Evolutionary conservation across 805 yeast genomes (phyloP).

Genomic region (Metschnikowia dekortorum): DNA sequence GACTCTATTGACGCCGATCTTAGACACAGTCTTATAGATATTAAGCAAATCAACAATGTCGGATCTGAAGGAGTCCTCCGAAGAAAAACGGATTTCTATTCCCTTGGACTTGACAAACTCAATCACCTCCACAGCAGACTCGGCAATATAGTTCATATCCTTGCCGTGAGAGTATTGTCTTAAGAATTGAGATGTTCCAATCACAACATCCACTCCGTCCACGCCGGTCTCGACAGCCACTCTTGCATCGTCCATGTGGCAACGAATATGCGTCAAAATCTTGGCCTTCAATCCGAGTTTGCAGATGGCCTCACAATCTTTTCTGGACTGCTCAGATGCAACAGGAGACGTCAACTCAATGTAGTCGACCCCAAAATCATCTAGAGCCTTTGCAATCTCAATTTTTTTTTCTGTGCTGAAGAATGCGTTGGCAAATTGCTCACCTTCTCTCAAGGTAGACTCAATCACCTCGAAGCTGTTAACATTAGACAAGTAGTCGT

Average conservation of each 20-base stretch:
- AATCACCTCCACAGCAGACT: conserved; percentile 54
- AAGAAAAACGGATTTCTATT: conserved; percentile 52
- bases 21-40: conserved; percentile 57
- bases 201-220: conserved; percentile 59
- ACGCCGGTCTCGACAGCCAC: conserved; percentile 61
- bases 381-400: conserved; percentile 56
- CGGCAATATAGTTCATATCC: conserved; percentile 57
- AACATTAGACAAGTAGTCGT: conserved; percentile 54
- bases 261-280: conserved; percentile 55
- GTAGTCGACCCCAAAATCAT: conserved; percentile 59
- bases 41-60: conserved; percentile 57
- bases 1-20: conserved; percentile 58
- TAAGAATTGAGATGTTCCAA: conserved; percentile 55
- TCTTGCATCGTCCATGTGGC: conserved; percentile 59
- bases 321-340: conserved; percentile 54
- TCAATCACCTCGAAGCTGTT: conserved; percentile 51
- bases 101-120: conserved; percentile 59
- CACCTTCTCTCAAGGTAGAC: conserved; percentile 60
- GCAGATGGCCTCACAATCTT: conserved; percentile 56
- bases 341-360: conserved; percentile 59
- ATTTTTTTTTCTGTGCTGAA: conserved; percentile 53
- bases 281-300: conserved; percentile 56
- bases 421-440: conserved; percentile 60
- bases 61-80: conserved; percentile 59
- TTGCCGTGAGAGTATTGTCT: conserved; percentile 58